Percentiles rank a stretch among this genome's conserved stretches.
Evolutionary conservation across 1,139 yeast genomes (phyloP).

Genomic region (Ogataea hybrid): DNA sequence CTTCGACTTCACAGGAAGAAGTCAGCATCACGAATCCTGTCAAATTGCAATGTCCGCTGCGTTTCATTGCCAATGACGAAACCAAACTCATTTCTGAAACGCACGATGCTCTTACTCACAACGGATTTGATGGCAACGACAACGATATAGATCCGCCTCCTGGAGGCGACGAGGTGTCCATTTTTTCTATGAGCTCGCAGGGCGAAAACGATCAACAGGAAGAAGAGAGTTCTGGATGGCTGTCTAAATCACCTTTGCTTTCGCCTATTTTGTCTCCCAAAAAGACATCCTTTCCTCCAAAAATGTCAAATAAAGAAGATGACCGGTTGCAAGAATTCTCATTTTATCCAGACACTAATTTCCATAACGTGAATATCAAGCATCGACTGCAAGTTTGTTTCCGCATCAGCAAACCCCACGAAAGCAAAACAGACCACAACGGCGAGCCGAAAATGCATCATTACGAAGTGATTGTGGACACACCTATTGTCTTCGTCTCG

Average conservation of each 20-base stretch:
- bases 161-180: slow-evolving; percentile 25
- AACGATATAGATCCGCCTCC: slow-evolving; percentile 19
- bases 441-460: slow-evolving; percentile 66
- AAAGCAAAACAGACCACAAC: slow-evolving; percentile 38
- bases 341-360: slow-evolving; percentile 66
- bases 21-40: slow-evolving; percentile 34
- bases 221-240: slow-evolving; percentile 15
- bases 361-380: slow-evolving; percentile 63
- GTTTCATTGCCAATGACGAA: slow-evolving; percentile 32
- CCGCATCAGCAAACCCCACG: slow-evolving; percentile 60
- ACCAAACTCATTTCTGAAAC: slow-evolving; percentile 25
- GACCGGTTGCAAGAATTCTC: slow-evolving; percentile 26
- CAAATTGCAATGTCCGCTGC: slow-evolving; percentile 34
- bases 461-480: slow-evolving; percentile 85
- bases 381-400: slow-evolving; percentile 80
- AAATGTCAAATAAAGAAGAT: slow-evolving; percentile 15
- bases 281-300: slow-evolving; percentile 14
- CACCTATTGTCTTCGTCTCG: slow-evolving; percentile 73
- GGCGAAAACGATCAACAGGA: slow-evolving; percentile 17
- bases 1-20: slow-evolving; percentile 20
- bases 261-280: slow-evolving; percentile 20
- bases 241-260: slow-evolving; percentile 19
- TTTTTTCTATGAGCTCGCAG: slow-evolving; percentile 27
- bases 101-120: slow-evolving; percentile 26
- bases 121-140: slow-evolving; percentile 24